Evolutionary conservation across 768 basidiomycete species (phyloP).

Genomic region (Leccinum broughii): DNA sequence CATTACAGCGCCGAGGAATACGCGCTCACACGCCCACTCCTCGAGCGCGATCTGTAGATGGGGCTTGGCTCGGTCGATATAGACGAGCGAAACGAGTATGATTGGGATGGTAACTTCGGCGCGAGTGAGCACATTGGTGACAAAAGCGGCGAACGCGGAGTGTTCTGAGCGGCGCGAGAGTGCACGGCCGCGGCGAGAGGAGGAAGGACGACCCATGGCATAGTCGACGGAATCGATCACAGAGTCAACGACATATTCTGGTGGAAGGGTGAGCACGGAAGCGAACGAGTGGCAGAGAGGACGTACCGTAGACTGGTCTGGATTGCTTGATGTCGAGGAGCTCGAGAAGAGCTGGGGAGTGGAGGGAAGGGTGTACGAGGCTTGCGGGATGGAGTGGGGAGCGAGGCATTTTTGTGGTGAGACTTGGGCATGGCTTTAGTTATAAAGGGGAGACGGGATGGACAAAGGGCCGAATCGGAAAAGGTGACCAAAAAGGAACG

Average conservation of each 20-base stretch:
- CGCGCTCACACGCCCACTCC: constrained; percentile 86
- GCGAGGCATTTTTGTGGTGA: constrained; percentile 17
- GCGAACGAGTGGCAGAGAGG: background rate
- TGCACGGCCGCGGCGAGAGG: constrained; percentile 51
- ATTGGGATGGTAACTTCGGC: constrained; percentile 74
- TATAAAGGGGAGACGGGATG: constrained; percentile 34
- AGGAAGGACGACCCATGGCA: constrained; percentile 67
- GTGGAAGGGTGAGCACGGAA: background rate
- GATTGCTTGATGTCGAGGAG: constrained; percentile 67
- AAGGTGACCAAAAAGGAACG: constrained; percentile 29
- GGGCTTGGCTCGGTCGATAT: constrained; percentile 74
- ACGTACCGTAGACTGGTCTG: constrained; percentile 63
- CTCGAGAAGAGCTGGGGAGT: constrained; percentile 66
- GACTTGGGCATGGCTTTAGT: constrained; percentile 17
- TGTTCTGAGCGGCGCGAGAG: constrained; percentile 50
- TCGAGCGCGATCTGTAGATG: constrained; percentile 80
- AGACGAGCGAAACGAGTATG: constrained; percentile 69
- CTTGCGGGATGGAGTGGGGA: constrained; percentile 46
- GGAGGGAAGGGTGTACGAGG: constrained; percentile 63
- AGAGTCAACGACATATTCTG: constrained; percentile 72
- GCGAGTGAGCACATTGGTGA: constrained; percentile 63
- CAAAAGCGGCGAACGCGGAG: constrained; percentile 63
- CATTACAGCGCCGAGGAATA: constrained; percentile 90
- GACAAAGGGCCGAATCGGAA: constrained; percentile 38
- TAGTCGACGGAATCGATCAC: constrained; percentile 75